These are phyloP conservation scores for Leccinum subgranulosum DNA, from an alignment of 768 basidiomycete genomes.

Conservation along the genomic window DNA sequence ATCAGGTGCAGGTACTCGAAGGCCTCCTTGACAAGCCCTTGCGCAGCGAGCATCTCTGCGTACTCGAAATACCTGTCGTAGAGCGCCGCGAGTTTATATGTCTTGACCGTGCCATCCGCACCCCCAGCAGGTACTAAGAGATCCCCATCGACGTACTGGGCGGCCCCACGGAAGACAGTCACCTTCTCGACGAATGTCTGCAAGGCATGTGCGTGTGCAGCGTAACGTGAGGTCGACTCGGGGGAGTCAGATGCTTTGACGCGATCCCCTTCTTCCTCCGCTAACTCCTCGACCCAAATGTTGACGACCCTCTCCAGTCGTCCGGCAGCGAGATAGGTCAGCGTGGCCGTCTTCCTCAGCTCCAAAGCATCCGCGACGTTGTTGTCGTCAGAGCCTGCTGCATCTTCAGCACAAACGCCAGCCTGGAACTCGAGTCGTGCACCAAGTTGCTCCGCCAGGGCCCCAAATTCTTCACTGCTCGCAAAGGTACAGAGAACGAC, in stretches of 20 bases:
- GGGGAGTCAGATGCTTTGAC: constrained; percentile 38
- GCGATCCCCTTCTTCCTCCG: constrained; percentile 72
- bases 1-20: constrained; percentile 75
- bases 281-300: constrained; percentile 90
- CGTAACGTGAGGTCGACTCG: constrained; percentile 57
- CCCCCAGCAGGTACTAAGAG: constrained; percentile 41
- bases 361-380: constrained; percentile 36
- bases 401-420: constrained; percentile 48
- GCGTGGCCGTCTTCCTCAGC: constrained; percentile 81
- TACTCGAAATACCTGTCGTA: constrained; percentile 97
- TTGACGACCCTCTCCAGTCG: constrained; percentile 82
- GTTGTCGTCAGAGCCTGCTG: constrained; percentile 40
- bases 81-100: constrained; percentile 79
- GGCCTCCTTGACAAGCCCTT: constrained; percentile 86
- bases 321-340: constrained; percentile 91
- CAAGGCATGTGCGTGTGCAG: constrained; percentile 79
- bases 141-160: constrained; percentile 74
- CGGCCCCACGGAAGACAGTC: constrained; percentile 87
- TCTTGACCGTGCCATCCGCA: constrained; percentile 42
- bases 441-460: constrained; percentile 90
- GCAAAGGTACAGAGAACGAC: constrained; percentile 97
- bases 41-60: constrained; percentile 84
- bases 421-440: constrained; percentile 86
- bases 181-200: constrained; percentile 98
- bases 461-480: constrained; percentile 74